Evolutionary conservation across 2,329 filamentous ascomycete species (phyloP), one percentile per base, ranked within the genome.

Genomic region (Colletotrichum cordylinicola): DNA sequence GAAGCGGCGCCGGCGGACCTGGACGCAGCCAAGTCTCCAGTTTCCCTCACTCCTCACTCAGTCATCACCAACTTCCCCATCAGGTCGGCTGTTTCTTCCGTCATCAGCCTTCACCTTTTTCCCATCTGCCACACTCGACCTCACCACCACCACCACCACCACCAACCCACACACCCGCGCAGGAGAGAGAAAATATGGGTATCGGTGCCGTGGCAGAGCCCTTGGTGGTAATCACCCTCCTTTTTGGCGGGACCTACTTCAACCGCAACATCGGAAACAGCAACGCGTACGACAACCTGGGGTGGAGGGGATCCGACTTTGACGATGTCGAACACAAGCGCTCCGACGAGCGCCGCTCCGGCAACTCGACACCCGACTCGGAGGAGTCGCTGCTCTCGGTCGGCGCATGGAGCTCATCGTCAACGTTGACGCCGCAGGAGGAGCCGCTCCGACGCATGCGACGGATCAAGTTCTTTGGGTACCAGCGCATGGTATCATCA

Each of bases 401-500:
- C 15, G 74, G 74, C 58, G 65, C 65, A 27, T 76, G 65, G 58
- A 80, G 79, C 67, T 79, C 82, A 3, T 69, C 82, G 3, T 81
- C 83, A 1, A 80, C 79, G 0, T 75, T 84, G 29, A 77, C 78
- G 6, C 77, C 82, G 13, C 69, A 81, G 62, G 80, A 84, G 52
- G 77, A 81, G 21, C 78, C 82, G 2, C 74, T 79, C 7, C 76
- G 80, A 13, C 83, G 84, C 35, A 82, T 80, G 31, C 83, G 84
- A 67, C 84, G 81, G 75, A 43, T 86, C 16, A 82, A 82, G 37
- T 67, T 80, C 61, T 79, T 80, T 33, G 72, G 77, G 6, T 78
- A 78, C 69, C 76, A 79, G 67, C 87, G 82, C 62, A 84, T 87
- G 37, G 85, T 94, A 24, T 85, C 85, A 8, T 90, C 91, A 21